These are phyloP conservation scores for Bathelium albidoporum DNA, from an alignment of 495 filamentous ascomycete species.

Conservation along the genomic window DNA sequence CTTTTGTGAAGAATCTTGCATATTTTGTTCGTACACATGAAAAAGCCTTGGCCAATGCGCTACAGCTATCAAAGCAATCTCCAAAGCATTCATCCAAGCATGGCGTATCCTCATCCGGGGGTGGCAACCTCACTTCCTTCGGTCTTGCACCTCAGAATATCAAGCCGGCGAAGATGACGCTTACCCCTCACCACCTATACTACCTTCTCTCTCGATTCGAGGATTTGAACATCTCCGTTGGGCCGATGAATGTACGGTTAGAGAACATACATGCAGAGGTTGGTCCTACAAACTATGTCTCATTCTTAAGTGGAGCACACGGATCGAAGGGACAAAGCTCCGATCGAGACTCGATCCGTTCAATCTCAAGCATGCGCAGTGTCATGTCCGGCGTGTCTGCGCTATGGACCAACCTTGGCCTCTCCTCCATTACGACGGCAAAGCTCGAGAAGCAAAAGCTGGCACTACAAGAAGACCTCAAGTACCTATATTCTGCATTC, in stretches of 20 bases:
- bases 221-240: constrained; percentile 78
- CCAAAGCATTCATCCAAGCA: constrained; percentile 44
- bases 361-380: constrained; percentile 91
- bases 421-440: constrained; percentile 62
- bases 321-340: constrained; percentile 62
- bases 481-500: constrained; percentile 95
- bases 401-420: constrained; percentile 78
- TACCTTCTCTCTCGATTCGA: constrained; percentile 92
- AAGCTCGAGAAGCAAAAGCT: constrained; percentile 81
- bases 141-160: constrained; percentile 72
- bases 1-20: constrained; percentile 62
- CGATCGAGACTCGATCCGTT: constrained; percentile 84
- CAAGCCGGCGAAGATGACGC: constrained; percentile 81
- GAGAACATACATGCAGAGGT: constrained; percentile 88
- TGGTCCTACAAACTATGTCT: constrained; percentile 86
- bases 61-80: constrained; percentile 67
- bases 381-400: constrained; percentile 93
- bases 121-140: constrained; percentile 67
- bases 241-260: constrained; percentile 89
- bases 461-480: constrained; percentile 72
- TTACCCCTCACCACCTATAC: constrained; percentile 96
- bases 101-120: constrained; percentile 52
- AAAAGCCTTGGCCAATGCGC: constrained; percentile 89
- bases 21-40: constrained; percentile 95
- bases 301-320: constrained; percentile 75